Percentiles rank a stretch among this genome's conserved stretches.
Evolutionary conservation across 73 alveolate genomes (phyloP).

Genomic region (Tetrahymena thermophila): DNA sequence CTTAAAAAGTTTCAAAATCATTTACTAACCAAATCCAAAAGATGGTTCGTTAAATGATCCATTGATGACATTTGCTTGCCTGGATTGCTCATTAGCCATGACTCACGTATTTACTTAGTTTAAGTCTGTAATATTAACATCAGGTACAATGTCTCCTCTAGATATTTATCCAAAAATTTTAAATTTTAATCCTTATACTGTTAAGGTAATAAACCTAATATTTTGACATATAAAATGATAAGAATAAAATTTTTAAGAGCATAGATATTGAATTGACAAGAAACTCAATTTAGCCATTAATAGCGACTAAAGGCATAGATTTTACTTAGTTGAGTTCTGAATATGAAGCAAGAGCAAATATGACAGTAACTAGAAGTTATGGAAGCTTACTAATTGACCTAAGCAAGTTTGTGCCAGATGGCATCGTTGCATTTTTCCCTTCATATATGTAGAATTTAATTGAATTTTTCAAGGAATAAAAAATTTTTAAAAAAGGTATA

Average conservation of each 20-base stretch:
- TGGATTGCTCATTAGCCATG: slow-evolving; percentile 72
- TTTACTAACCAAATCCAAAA: slow-evolving; percentile 63
- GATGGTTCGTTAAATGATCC: slow-evolving; percentile 66
- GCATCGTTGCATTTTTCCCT: slow-evolving; percentile 76
- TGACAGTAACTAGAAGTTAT: slow-evolving; percentile 69
- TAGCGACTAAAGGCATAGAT: slow-evolving; percentile 72
- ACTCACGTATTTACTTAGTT: slow-evolving; percentile 53
- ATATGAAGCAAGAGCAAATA: slow-evolving; percentile 70
- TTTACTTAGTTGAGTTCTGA: slow-evolving; percentile 49
- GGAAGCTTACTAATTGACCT: slow-evolving; percentile 76
- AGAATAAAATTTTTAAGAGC: neutral
- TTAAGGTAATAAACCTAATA: slow-evolving; percentile 5
- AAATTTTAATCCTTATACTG: slow-evolving; percentile 60
- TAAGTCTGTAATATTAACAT: slow-evolving; percentile 62
- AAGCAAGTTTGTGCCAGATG: slow-evolving; percentile 78
- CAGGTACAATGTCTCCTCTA: slow-evolving; percentile 78
- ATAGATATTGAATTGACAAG: slow-evolving; percentile 69
- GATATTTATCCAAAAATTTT: slow-evolving; percentile 72
- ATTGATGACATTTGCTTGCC: slow-evolving; percentile 61
- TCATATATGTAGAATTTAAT: slow-evolving; percentile 25
- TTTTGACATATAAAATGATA: neutral
- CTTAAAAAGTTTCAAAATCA: slow-evolving; percentile 40
- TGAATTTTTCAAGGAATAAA: neutral
- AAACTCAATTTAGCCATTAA: slow-evolving; percentile 69
- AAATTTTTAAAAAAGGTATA: neutral